These are phyloP conservation scores for Colletotrichum cordylinicola DNA, from an alignment of 2,329 filamentous ascomycete species.

Conservation along the genomic window DNA sequence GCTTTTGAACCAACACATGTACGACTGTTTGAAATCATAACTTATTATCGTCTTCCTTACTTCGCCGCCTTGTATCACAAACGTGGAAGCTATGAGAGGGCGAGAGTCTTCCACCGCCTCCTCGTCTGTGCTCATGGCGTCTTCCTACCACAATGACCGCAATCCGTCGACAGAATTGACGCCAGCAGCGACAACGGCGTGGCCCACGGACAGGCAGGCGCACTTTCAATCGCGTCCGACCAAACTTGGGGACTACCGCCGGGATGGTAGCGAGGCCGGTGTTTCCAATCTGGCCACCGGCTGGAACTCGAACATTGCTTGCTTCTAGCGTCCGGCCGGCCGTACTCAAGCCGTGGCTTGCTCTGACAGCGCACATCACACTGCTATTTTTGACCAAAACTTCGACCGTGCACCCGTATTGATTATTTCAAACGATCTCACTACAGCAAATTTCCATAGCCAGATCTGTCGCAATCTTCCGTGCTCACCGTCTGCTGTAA, in stretches of 20 bases:
- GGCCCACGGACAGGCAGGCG: background rate
- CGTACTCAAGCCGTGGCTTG: background rate
- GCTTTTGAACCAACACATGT: background rate
- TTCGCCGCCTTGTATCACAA: background rate
- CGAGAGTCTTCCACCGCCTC: background rate
- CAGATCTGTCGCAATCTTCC: background rate
- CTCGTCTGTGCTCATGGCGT: background rate
- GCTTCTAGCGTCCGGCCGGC: background rate
- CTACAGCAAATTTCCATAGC: background rate
- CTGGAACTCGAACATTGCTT: background rate
- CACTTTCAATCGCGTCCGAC: background rate
- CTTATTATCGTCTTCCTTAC: background rate
- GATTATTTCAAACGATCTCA: background rate
- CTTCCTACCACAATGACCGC: background rate
- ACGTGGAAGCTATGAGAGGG: background rate
- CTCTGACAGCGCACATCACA: background rate
- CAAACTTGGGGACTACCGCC: background rate
- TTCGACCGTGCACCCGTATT: background rate
- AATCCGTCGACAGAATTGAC: background rate
- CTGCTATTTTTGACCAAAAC: background rate
- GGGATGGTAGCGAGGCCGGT: background rate
- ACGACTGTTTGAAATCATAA: background rate
- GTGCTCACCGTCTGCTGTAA: background rate
- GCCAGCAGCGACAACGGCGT: background rate
- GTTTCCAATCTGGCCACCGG: background rate